Conservation (phyloP, 2,329 filamentous ascomycete genomes). For the Fusarium albidum region DNA sequence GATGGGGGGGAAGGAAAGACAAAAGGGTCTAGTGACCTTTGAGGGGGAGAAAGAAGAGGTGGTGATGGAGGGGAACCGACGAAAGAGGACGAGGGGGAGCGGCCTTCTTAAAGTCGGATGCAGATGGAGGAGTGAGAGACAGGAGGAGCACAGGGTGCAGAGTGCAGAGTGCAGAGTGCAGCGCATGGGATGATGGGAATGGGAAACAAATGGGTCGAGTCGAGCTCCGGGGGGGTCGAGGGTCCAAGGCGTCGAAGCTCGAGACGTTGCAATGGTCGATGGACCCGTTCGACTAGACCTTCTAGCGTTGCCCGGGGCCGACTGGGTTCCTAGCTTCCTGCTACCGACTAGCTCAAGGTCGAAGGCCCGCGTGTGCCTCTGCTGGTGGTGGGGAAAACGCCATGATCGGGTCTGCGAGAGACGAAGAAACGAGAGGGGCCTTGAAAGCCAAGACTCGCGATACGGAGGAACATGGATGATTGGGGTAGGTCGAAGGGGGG, state of each 20-base stretch:
- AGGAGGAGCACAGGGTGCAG: background rate
- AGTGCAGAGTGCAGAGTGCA: conserved; percentile 3
- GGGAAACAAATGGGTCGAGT: conserved; percentile 11
- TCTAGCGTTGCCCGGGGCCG: conserved; percentile 15
- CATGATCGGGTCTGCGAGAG: background rate
- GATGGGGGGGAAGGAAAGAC: conserved; percentile 21
- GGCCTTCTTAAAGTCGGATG: conserved; percentile 32
- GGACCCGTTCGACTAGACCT: conserved; percentile 15
- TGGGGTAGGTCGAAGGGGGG: conserved; percentile 30
- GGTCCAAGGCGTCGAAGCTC: conserved; percentile 15
- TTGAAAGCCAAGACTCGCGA: conserved; percentile 31
- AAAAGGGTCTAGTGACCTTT: conserved; percentile 29
- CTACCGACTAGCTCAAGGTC: conserved; percentile 27
- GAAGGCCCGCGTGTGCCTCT: background rate
- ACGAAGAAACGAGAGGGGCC: conserved; percentile 19
- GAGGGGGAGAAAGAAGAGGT: conserved; percentile 18
- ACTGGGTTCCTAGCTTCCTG: conserved; percentile 14
- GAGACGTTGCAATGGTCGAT: conserved; percentile 12
- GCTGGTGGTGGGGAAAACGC: conserved; percentile 22
- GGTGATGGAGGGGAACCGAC: conserved; percentile 14
- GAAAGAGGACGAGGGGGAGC: conserved; percentile 10
- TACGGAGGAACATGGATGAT: conserved; percentile 36
- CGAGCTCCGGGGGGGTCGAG: conserved; percentile 12
- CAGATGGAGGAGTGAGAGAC: conserved; percentile 5
- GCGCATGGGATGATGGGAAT: conserved; percentile 16